These are phyloP conservation scores for Spathaspora passalidarum DNA, from an alignment of 805 yeast genomes.

Conservation along the genomic window DNA sequence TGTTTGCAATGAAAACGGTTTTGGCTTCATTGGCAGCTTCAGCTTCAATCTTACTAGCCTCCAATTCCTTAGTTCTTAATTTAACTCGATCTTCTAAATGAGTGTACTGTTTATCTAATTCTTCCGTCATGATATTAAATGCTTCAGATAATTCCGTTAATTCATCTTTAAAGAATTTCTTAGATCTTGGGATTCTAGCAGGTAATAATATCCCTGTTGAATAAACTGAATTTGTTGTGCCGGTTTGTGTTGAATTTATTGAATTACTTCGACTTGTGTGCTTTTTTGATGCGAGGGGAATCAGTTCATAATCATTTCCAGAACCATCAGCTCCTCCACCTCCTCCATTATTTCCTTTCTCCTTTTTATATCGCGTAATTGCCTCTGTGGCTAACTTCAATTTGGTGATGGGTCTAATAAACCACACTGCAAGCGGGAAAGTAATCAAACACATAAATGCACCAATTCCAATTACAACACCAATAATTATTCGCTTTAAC, in stretches of 20 bases:
- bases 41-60: constrained; percentile 83
- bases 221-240: constrained; percentile 36
- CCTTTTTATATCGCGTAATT: constrained; percentile 45
- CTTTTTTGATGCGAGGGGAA: not conserved
- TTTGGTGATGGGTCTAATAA: constrained; percentile 77
- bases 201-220: constrained; percentile 41
- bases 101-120: constrained; percentile 77
- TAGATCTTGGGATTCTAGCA: constrained; percentile 30
- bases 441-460: constrained; percentile 72
- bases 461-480: constrained; percentile 77
- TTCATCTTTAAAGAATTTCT: constrained; percentile 71
- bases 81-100: constrained; percentile 85
- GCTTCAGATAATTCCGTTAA: constrained; percentile 84
- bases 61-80: constrained; percentile 82
- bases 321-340: not conserved
- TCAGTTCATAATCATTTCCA: constrained; percentile 13
- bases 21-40: constrained; percentile 97
- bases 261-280: constrained; percentile 15
- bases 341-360: not conserved
- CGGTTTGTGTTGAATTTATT: constrained; percentile 27
- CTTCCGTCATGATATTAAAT: constrained; percentile 88
- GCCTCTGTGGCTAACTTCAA: constrained; percentile 81
- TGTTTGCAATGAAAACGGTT: constrained; percentile 46
- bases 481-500: constrained; percentile 66
- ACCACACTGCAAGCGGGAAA: constrained; percentile 78